Percentiles rank a stretch among this genome's conserved stretches.
Conservation (phyloP, 2,329 filamentous ascomycete species). For the Colletotrichum endophyticum region DNA sequence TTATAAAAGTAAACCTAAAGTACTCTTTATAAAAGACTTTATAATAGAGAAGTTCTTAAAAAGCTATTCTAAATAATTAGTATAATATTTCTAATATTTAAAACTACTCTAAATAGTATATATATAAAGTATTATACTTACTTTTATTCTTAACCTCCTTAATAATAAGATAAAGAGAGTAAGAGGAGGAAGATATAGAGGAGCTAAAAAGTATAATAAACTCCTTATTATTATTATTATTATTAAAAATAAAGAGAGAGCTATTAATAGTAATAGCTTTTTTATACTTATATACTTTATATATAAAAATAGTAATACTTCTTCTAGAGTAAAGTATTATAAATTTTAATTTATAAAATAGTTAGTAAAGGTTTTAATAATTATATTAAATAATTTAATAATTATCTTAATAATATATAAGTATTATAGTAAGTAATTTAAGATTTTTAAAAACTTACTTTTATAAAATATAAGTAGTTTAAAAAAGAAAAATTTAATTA, state of each 20-base stretch:
- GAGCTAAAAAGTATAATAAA: fast-evolving
- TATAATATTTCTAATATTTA: too few species aligned
- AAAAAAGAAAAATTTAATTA: not conserved
- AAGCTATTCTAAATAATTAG: too few species aligned
- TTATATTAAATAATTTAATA: not conserved
- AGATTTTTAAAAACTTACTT: not conserved
- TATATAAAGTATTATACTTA: not conserved
- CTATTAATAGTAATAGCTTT: too few species aligned
- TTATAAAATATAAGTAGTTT: not conserved
- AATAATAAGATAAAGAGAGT: not conserved
- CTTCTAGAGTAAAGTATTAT: not conserved
- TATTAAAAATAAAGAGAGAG: fast-evolving
- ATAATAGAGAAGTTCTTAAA: too few species aligned
- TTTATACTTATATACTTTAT: too few species aligned
- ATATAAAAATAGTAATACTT: too few species aligned
- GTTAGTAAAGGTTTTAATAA: not conserved
- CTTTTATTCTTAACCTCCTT: not conserved
- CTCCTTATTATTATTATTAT: too few species aligned
- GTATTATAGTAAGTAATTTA: not conserved
- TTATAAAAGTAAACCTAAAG: too few species aligned
- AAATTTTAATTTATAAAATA: not conserved
- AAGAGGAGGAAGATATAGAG: not conserved
- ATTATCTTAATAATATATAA: not conserved
- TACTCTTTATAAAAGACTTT: too few species aligned
- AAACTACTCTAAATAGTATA: too few species aligned